phyloP scores from a whole-genome alignment of 768 basidiomycete species.

The Phlebiopsis gigantea region DNA sequence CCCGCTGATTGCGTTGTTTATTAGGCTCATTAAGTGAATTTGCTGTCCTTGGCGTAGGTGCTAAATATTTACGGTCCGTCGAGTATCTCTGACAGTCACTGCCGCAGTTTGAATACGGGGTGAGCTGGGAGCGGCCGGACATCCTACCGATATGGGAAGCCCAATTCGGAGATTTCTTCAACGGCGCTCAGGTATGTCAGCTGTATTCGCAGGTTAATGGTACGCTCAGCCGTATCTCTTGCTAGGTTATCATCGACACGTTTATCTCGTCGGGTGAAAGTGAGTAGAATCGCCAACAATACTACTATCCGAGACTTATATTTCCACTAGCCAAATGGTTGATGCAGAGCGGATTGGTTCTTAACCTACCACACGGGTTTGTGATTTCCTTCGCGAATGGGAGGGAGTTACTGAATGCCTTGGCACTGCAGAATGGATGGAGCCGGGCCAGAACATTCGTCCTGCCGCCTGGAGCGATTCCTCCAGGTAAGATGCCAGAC shows the following conservation, averaged over 20 bases:
- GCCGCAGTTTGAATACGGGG: conserved; percentile 81
- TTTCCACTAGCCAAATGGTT: conserved; percentile 76
- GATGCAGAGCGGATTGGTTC: conserved; percentile 82
- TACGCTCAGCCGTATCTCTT: not conserved
- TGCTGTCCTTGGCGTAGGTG: conserved; percentile 80
- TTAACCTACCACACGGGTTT: conserved; percentile 82
- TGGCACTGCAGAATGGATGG: conserved; percentile 56
- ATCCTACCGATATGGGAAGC: conserved; percentile 90
- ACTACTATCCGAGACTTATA: not conserved
- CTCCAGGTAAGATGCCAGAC: conserved; percentile 63
- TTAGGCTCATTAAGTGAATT: conserved; percentile 84
- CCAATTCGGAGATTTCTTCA: conserved; percentile 90
- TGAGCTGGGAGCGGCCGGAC: conserved; percentile 83
- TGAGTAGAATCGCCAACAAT: conserved; percentile 33
- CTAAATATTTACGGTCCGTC: not conserved
- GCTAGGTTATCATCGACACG: conserved; percentile 79
- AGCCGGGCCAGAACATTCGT: conserved; percentile 92
- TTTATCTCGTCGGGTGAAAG: conserved; percentile 83
- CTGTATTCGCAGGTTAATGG: not conserved
- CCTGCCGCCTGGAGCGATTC: conserved; percentile 82
- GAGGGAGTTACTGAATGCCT: too few species aligned
- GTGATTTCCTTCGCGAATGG: too few species aligned
- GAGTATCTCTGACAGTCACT: not conserved
- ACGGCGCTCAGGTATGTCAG: conserved; percentile 65
- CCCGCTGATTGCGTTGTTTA: not conserved